Base-by-base conservation (phyloP, 257 asterid species). In the Salvia hispanica region DNA sequence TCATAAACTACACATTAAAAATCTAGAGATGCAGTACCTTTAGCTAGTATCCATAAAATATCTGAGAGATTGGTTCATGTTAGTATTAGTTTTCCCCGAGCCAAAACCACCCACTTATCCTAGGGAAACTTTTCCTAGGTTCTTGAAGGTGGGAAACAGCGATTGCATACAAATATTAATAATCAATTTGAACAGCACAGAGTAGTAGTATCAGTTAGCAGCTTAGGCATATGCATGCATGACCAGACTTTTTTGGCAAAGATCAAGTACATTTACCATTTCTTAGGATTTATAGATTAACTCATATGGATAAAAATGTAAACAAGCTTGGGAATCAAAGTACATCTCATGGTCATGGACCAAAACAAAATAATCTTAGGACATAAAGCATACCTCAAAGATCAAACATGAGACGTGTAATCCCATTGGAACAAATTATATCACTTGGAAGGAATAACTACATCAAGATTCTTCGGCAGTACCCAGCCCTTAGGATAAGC, bases 401-500 rank as follows among this genome's bases (percentile, higher is more conserved):
- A 71, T 62, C 76, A 21, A 60, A 71, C 71, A 70, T 18, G 74
- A 60, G 44, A 69, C 59, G 13, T 18, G 45, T 62, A 28, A 76
- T 74, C 66, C 63, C 75, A 71, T 63, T 71, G 44, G 54, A 67
- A 70, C 72, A 65, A 67, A 64, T 44, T 61, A 77, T 59, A 61
- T 82, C 81, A 78, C 58, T 79, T 62, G 72, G 72, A 74, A 53
- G 88, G 91, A 55, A 78, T 62, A 65, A 80, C 81, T 33, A 73
- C 88, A 65, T 83, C 85, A 13, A 88, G 89, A 74, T 86, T 92
- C 79, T 88, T 82, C 74, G 78, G 88, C 62, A 94, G 88, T 65
- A 79, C 70, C 97, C 96, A 94, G 60, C 90, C 90, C 58, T 66
- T 75, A 15, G 97, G 89, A 73, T 88, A 87, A 51, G 75, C 59